Evolutionary conservation across 2,329 filamentous ascomycete species (phyloP).

Genomic region (Fusarium oxysporum): DNA sequence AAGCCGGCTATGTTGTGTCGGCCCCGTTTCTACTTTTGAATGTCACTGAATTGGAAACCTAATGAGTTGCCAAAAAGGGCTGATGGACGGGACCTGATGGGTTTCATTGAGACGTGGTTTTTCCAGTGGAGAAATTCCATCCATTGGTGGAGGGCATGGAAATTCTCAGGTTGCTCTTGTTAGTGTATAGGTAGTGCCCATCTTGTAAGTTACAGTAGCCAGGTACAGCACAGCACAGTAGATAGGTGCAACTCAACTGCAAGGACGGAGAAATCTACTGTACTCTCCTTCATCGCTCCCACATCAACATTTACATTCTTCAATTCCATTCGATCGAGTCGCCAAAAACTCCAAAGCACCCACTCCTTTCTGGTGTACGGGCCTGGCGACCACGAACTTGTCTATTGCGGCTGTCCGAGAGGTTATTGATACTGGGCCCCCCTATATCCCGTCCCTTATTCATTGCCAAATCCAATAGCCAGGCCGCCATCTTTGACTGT

Average conservation of each 20-base stretch:
- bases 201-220: neutral
- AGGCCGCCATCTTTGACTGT: constrained; percentile 8
- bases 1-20: constrained; percentile 2
- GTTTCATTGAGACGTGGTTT: constrained; percentile 36
- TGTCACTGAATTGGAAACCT: constrained; percentile 29
- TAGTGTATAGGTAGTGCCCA: neutral
- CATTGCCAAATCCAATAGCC: neutral
- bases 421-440: constrained; percentile 4
- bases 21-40: constrained; percentile 27
- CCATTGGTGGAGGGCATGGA: constrained; percentile 1
- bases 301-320: constrained; percentile 7
- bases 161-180: neutral
- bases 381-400: constrained; percentile 5
- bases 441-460: neutral
- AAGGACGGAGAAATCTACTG: constrained; percentile 2
- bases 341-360: neutral
- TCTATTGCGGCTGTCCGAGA: constrained; percentile 5
- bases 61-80: constrained; percentile 30
- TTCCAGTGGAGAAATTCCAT: constrained; percentile 28
- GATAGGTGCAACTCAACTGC: neutral
- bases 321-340: neutral
- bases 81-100: constrained; percentile 21
- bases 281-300: constrained; percentile 2
- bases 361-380: neutral
- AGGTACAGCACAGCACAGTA: neutral